A percentile compares a stretch with the other conserved stretches of the same genome.
Evolutionary conservation across 257 asterid species (phyloP).

Genomic region (Fraxinus excelsior): DNA sequence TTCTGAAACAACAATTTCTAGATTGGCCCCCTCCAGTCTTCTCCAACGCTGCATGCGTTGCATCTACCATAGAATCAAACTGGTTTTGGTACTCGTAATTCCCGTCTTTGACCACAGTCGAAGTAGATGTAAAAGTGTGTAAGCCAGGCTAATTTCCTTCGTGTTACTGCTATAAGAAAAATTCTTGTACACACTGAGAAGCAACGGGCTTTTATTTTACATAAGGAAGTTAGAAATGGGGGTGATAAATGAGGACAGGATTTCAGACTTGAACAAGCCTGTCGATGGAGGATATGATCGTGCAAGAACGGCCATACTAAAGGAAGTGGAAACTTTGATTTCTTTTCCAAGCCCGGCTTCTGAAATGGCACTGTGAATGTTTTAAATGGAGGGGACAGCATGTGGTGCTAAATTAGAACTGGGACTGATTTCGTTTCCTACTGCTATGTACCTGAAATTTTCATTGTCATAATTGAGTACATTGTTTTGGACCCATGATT

Average conservation of each 20-base stretch:
- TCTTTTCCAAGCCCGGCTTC: conserved; percentile 12
- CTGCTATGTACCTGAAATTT: conserved; percentile 36
- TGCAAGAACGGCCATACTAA: conserved; percentile 18
- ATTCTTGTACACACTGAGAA: conserved; percentile 38
- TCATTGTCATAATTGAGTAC: conserved; percentile 17
- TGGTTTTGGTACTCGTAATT: conserved; percentile 30
- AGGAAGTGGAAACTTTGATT: conserved; percentile 39
- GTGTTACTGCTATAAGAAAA: conserved; percentile 11
- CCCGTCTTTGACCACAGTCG: conserved; percentile 22
- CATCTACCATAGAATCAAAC: conserved; percentile 41
- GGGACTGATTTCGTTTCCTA: conserved; percentile 42
- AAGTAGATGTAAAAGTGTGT: conserved; percentile 21
- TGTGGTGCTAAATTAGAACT: background rate
- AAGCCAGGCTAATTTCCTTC: background rate
- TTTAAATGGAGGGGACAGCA: conserved; percentile 34
- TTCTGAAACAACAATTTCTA: conserved; percentile 37
- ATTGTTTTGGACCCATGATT: conserved; percentile 35
- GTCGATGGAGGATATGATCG: conserved; percentile 35
- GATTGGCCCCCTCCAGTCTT: conserved; percentile 23
- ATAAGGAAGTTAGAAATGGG: conserved; percentile 29
- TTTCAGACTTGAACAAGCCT: conserved; percentile 17
- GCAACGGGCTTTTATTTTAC: conserved; percentile 24
- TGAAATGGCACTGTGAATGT: conserved; percentile 21
- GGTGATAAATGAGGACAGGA: background rate
- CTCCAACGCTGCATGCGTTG: conserved; percentile 34